Evolutionary conservation across 1,284 basidiomycete species (phyloP), one percentile per base, ranked within the genome.

Genomic region (Jaminaea rosea): DNA sequence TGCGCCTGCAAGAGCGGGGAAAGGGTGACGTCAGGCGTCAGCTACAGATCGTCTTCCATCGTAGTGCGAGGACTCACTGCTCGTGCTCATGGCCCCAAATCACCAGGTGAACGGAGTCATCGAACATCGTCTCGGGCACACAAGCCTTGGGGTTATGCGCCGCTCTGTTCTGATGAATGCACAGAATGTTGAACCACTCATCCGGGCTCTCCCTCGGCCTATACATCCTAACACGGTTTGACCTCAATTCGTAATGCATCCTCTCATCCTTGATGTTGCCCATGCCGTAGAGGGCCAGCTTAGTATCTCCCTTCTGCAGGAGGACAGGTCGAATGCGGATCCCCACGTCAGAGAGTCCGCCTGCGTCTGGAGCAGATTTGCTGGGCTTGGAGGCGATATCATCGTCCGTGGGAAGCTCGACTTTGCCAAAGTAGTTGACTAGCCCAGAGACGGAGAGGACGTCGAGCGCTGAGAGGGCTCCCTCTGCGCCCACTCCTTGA

Each of bases 11-110:
- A n/a, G n/a, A n/a, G n/a, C n/a, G n/a, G n/a, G n/a, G n/a, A n/a
- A n/a, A n/a, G n/a, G n/a, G n/a, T n/a, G n/a, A n/a, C n/a, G n/a
- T n/a, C n/a, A n/a, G n/a, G n/a, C n/a, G n/a, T n/a, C n/a, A n/a
- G n/a, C n/a, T n/a, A n/a, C n/a, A n/a, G n/a, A n/a, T n/a, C n/a
- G n/a, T n/a, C n/a, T n/a, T n/a, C n/a, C n/a, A n/a, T n/a, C n/a
- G n/a, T n/a, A n/a, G n/a, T n/a, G n/a, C n/a, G n/a, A n/a, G n/a
- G n/a, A n/a, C n/a, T n/a, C n/a, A n/a, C 72, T 92, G 96, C 74
- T 98, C 93, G 72, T 99, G 94, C 74, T 99, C 94, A 72, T 99
- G 94, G 1, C 94, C 93, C 93, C 93, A 98, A 0, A 98, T 80
- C 7, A 99, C 88, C 4, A 98, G 80, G 68, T 94, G 84, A 52